phyloP scores from a whole-genome alignment of 768 basidiomycete species.

The Lactarius trivialis region DNA sequence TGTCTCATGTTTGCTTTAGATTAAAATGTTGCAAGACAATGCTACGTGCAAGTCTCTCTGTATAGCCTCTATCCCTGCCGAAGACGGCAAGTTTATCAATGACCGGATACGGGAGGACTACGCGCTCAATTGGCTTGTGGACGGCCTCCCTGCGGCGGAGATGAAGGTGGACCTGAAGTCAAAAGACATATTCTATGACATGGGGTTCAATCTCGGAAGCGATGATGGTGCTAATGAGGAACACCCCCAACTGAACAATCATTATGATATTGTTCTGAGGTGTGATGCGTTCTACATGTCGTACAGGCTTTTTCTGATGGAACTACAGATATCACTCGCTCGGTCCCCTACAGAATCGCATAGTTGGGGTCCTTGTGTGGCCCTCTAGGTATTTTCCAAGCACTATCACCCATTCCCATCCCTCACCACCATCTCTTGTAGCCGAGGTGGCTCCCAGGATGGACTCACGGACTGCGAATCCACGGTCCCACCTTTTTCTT shows the following conservation, averaged over 20 bases:
- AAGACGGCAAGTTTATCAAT: constrained; percentile 86
- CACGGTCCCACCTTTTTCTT: constrained; percentile 41
- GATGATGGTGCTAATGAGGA: constrained; percentile 54
- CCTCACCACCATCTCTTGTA: constrained; percentile 27
- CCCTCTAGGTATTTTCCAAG: constrained; percentile 37
- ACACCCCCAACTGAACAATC: constrained; percentile 77
- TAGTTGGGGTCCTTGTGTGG: constrained; percentile 93
- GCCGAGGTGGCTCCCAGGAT: constrained; percentile 58
- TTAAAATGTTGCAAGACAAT: constrained; percentile 75
- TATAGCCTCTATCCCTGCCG: constrained; percentile 47
- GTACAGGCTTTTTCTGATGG: constrained; percentile 4
- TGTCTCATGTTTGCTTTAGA: constrained; percentile 35
- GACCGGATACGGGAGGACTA: constrained; percentile 89
- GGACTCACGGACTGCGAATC: constrained; percentile 47
- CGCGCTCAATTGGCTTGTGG: constrained; percentile 89
- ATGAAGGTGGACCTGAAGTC: constrained; percentile 78
- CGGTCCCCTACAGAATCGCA: constrained; percentile 61
- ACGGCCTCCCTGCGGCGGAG: constrained; percentile 90
- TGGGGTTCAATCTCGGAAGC: constrained; percentile 87
- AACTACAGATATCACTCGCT: constrained; percentile 69
- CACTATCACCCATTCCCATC: neutral
- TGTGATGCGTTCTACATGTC: constrained; percentile 28
- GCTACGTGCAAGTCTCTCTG: constrained; percentile 75
- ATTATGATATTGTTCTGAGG: constrained; percentile 83
- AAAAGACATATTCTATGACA: constrained; percentile 85